Conservation (phyloP, 129 eudicot species). For the Chrysanthemum seticuspe region DNA sequence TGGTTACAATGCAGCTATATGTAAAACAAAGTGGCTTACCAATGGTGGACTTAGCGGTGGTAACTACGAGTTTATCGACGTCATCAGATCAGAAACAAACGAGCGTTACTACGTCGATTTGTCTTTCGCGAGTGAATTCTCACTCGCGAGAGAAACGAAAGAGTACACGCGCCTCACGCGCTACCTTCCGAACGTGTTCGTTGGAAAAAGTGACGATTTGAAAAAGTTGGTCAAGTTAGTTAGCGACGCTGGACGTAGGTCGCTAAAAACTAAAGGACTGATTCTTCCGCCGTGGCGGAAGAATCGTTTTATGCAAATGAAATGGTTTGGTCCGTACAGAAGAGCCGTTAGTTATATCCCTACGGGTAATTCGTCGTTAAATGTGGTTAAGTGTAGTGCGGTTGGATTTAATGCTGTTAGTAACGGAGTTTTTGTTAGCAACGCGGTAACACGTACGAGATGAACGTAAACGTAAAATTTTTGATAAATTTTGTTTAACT, state of each 20-base stretch:
- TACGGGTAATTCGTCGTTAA: slow-evolving; percentile 3
- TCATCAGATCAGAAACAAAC: slow-evolving; percentile 32
- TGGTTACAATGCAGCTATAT: slow-evolving; percentile 78
- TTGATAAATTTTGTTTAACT: background rate
- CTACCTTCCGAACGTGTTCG: slow-evolving; percentile 52
- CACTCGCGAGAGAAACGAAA: slow-evolving; percentile 68
- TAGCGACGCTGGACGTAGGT: slow-evolving; percentile 48
- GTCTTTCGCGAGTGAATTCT: slow-evolving; percentile 61
- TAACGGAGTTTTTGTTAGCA: slow-evolving; percentile 31
- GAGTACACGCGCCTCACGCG: slow-evolving; percentile 31
- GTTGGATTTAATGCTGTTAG: slow-evolving; percentile 71
- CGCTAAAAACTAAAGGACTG: slow-evolving; percentile 55
- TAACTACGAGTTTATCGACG: slow-evolving; percentile 80
- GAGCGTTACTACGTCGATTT: slow-evolving; percentile 62
- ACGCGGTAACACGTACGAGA: slow-evolving; percentile 59
- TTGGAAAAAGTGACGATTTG: slow-evolving; percentile 53
- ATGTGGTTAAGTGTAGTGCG: slow-evolving; percentile 55
- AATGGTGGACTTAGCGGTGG: slow-evolving; percentile 71
- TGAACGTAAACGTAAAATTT: slow-evolving; percentile 16
- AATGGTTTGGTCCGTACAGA: slow-evolving; percentile 80
- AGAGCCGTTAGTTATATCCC: slow-evolving; percentile 54
- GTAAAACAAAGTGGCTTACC: slow-evolving; percentile 71
- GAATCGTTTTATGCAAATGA: slow-evolving; percentile 82
- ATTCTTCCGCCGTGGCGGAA: slow-evolving; percentile 88
- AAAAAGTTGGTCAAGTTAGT: slow-evolving; percentile 49